phyloP scores from a whole-genome alignment of 805 yeast genomes.

The Kockiozyma suomiensis region DNA sequence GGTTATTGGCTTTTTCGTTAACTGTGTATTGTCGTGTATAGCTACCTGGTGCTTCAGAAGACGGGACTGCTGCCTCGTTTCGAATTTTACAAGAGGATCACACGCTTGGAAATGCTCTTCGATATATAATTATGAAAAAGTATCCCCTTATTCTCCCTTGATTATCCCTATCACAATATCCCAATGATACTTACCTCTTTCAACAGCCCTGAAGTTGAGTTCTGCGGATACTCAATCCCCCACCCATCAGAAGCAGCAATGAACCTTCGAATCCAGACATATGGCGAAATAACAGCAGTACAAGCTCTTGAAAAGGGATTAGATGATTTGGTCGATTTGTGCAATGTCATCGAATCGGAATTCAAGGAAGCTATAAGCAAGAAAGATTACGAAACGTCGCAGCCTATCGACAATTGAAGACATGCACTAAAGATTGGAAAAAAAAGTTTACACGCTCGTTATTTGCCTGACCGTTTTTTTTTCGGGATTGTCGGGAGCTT shows the following conservation, averaged over 20 bases:
- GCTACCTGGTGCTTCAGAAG: slow-evolving; percentile 87
- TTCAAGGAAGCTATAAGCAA: slow-evolving; percentile 70
- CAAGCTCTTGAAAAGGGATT: slow-evolving; percentile 93
- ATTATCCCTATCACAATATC: not conserved
- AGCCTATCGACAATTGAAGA: slow-evolving; percentile 1
- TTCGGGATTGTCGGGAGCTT: not conserved
- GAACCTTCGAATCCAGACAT: slow-evolving; percentile 92
- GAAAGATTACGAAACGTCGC: slow-evolving; percentile 46
- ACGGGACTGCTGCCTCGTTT: slow-evolving; percentile 93
- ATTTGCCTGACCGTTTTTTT: not conserved
- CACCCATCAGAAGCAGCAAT: slow-evolving; percentile 93
- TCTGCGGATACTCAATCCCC: slow-evolving; percentile 97
- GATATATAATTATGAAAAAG: slow-evolving; percentile 95
- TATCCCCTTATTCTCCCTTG: slow-evolving; percentile 13
- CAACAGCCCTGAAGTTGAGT: slow-evolving; percentile 82
- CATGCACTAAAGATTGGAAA: not conserved
- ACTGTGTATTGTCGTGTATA: slow-evolving; percentile 15
- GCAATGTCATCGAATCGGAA: slow-evolving; percentile 78
- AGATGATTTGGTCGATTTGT: slow-evolving; percentile 77
- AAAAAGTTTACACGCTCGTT: not conserved
- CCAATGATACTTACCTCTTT: not conserved
- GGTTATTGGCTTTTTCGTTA: not conserved
- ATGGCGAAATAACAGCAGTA: slow-evolving; percentile 79
- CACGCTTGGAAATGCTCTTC: slow-evolving; percentile 89
- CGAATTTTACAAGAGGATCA: slow-evolving; percentile 94